Base-by-base conservation (phyloP, 345 rosid genomes). In the Zanthoxylum bungeanum region DNA sequence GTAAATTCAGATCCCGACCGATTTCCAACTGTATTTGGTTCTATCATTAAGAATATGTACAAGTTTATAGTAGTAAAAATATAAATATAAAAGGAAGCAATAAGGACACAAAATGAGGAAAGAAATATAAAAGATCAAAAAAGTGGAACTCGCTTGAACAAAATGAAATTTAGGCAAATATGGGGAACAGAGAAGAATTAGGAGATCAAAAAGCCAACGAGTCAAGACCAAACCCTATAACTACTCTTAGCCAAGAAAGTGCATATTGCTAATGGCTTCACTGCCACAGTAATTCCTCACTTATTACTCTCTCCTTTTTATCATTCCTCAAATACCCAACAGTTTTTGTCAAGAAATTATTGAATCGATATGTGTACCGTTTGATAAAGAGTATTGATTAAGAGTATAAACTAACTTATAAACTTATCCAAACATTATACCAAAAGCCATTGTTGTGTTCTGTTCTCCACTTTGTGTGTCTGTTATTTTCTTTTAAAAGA, bases 201-300 rank as follows among this genome's bases (percentile, higher is more conserved):
- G 75, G 73, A 70, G 77, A 76, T 60, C 66, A 55, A 11, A n/a
- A 22, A 14, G 63, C 66, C 59, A 55, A 75, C 27, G 64, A 75
- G 86, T 79, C 88, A 85, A 71, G n/a, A 40, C 64, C 56, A 61
- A 10, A 73, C 66, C 82, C 90, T 86, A 78, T 30, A 65, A 77
- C 84, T 51, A 69, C 86, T 81, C 91, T 70, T 57, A 16, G 71
- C 90, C 91, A 78, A 76, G 76, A 47, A 75, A 71, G 64, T 49
- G 39, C 58, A 74, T 8, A n/a, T n/a, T n/a, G 49, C 19, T 14
- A 3, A 14, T 14, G 49, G 49, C 49, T 12, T 44, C 49, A 44
- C 19, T 44, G 49, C 49, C 49, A 44, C n/a, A 44, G 49, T 44
- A 14, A 44, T 44, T 44, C 16, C 49, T 44, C n/a, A 14, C 49